These are phyloP conservation scores for Ruellia speciosa DNA, from an alignment of 305 asterid genomes.

Conservation along the genomic window DNA sequence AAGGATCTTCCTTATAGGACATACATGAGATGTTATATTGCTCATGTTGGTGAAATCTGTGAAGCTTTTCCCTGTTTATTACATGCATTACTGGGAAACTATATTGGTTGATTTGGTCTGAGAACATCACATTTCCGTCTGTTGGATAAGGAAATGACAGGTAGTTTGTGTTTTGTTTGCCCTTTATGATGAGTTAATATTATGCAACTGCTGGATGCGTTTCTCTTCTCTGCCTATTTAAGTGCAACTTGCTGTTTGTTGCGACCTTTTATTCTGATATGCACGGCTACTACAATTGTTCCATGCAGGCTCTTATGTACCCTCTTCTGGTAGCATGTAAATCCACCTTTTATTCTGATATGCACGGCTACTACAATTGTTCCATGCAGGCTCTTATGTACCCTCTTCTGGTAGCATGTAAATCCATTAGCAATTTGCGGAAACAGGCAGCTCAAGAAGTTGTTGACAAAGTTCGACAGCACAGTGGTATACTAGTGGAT, in stretches of 20 bases:
- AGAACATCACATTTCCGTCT: too few relatives aligned
- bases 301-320: slow-evolving; percentile 98
- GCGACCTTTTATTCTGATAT: neutral
- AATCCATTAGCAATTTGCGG: slow-evolving; percentile 88
- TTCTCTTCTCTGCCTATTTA: slow-evolving; percentile 5
- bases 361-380: too few relatives aligned
- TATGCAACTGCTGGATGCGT: neutral
- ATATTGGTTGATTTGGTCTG: too few relatives aligned
- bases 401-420: slow-evolving; percentile 99
- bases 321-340: slow-evolving; percentile 99
- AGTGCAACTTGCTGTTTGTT: neutral
- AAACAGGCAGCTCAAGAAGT: slow-evolving; percentile 98
- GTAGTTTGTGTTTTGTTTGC: too few relatives aligned
- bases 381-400: slow-evolving; percentile 99
- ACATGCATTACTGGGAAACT: too few relatives aligned
- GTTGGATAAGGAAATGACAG: too few relatives aligned
- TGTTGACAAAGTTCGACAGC: slow-evolving; percentile 95
- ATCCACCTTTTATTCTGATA: too few relatives aligned
- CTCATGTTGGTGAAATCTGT: too few relatives aligned
- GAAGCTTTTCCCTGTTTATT: too few relatives aligned
- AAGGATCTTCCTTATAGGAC: too few relatives aligned
- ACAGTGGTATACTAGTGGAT: slow-evolving; percentile 89
- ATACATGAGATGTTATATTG: too few relatives aligned
- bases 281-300: slow-evolving; percentile 16
- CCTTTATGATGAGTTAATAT: too few relatives aligned